These are phyloP conservation scores for Polygonum aviculare DNA, from an alignment of 148 eudicot species.

Conservation along the genomic window DNA sequence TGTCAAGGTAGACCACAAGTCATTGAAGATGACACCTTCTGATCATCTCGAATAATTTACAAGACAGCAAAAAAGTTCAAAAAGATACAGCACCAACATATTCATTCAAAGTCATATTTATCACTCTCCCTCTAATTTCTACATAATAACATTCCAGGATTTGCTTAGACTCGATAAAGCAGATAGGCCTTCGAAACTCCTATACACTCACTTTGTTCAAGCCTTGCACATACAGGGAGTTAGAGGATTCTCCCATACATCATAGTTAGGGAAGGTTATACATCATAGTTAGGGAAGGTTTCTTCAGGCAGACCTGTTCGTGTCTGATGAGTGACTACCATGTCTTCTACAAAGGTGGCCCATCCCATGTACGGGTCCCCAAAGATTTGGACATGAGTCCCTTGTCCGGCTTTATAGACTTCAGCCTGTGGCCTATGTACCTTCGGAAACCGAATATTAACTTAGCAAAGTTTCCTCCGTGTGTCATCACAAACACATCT, in stretches of 20 bases:
- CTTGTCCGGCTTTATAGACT: constrained; percentile 95
- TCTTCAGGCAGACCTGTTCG: constrained; percentile 91
- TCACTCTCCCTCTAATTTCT: not conserved
- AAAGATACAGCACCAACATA: not conserved
- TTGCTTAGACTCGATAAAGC: not conserved
- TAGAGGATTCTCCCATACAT: constrained; percentile 94
- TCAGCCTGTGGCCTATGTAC: constrained; percentile 79
- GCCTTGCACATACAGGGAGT: constrained; percentile 97
- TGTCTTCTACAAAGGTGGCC: constrained; percentile 95
- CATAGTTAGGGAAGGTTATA: no score
- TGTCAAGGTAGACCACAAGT: not conserved
- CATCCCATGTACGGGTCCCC: constrained; percentile 99
- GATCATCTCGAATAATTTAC: not conserved
- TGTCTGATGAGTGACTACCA: constrained; percentile 81
- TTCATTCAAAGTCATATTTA: not conserved
- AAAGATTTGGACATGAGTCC: constrained; percentile 91
- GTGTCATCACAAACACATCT: constrained; percentile 96
- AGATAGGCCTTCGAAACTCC: not conserved
- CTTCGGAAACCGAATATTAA: constrained; percentile 77
- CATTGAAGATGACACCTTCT: not conserved
- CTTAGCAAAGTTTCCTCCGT: constrained; percentile 97
- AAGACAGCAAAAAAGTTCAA: not conserved
- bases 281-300: constrained; percentile 94
- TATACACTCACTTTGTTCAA: constrained; percentile 21
- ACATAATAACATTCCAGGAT: not conserved